Evolutionary conservation across 805 yeast species (phyloP), one percentile per base, ranked within the genome.

Genomic region (Tetrapisispora pingtungensis): DNA sequence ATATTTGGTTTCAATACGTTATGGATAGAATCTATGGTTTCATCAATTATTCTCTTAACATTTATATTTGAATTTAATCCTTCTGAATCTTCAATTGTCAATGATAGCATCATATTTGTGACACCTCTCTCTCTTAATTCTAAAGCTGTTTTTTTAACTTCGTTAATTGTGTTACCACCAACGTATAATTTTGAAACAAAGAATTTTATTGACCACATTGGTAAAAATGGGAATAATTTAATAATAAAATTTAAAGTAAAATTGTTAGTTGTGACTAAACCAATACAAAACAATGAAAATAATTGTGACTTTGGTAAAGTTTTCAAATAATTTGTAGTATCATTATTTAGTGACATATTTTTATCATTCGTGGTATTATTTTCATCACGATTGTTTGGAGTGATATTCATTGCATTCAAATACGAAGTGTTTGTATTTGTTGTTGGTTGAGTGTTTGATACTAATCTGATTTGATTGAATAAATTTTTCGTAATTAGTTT

Each of bases 21-120:
- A 39, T 73, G 73, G 41, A 89, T 73, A 12, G 95, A 84, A 38
- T 70, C 68, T 46, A 77, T 70, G 17, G 90, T 83, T 59, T 80
- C 81, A 17, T 64, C 54, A 32, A 83, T 77, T 47, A 84, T 82
- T 49, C 69, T 70, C 34, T 72, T 58, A 32, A 81, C 78, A 62
- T 77, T 80, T 35, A 73, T 56, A 62, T 75, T 69, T 27, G 40
- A 32, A 58, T 76, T 73, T 46, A 74, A 75, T 33, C 95, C 96
- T 51, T 85, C 85, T 43, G 96, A 81, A 45, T 93, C 95, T 66
- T 89, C 97, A 42, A 89, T 88, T 14, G 96, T 86, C 61, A 87
- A 77, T 1, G 94, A 82, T n/a, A 89, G 69, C 95, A 89, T 87
- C 95, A 89, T 86, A 69, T 89, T 90, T 53, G 84, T 78, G 57